Evolutionary conservation across 208 protist species (phyloP).

Genomic region (Crithidia brevicula): DNA sequence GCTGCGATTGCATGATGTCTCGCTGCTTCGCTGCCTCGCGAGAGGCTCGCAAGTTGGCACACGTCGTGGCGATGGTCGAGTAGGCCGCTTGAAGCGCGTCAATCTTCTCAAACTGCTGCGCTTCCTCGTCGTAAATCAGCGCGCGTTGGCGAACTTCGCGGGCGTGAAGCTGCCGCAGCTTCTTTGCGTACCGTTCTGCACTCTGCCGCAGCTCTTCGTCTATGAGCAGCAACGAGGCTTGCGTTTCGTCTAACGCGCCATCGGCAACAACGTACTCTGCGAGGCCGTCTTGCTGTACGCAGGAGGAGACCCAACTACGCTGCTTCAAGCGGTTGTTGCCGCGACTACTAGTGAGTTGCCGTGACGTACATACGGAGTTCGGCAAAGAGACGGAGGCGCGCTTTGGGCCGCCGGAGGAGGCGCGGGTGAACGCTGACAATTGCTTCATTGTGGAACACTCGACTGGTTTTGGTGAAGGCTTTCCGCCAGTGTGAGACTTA

Average conservation of each 20-base stretch:
- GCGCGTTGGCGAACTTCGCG: constrained; percentile 32
- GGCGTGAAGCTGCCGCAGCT: constrained; percentile 22
- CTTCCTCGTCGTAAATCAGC: constrained; percentile 21
- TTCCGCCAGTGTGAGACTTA: too few species aligned
- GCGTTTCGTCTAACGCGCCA: constrained; percentile 1
- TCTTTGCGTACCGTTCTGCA: constrained; percentile 14
- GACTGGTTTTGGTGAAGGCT: too few species aligned
- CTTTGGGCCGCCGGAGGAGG: neutral
- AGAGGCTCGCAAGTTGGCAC: neutral
- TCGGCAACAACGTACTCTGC: neutral
- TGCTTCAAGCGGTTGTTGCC: neutral
- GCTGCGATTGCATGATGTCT: neutral
- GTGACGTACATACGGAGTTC: neutral
- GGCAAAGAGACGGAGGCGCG: constrained; percentile 1
- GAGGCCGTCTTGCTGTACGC: neutral
- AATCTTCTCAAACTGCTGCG: constrained; percentile 11
- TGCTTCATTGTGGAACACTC: constrained; percentile 16
- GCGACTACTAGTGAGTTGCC: neutral
- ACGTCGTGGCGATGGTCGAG: constrained; percentile 12
- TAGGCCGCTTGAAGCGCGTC: constrained; percentile 7
- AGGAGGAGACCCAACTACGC: neutral
- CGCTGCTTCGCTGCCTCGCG: neutral
- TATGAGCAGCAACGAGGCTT: neutral
- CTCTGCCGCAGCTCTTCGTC: constrained; percentile 18
- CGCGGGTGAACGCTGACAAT: neutral